phyloP scores from a whole-genome alignment of 805 yeast species.

The Isabelozyma heimii region DNA sequence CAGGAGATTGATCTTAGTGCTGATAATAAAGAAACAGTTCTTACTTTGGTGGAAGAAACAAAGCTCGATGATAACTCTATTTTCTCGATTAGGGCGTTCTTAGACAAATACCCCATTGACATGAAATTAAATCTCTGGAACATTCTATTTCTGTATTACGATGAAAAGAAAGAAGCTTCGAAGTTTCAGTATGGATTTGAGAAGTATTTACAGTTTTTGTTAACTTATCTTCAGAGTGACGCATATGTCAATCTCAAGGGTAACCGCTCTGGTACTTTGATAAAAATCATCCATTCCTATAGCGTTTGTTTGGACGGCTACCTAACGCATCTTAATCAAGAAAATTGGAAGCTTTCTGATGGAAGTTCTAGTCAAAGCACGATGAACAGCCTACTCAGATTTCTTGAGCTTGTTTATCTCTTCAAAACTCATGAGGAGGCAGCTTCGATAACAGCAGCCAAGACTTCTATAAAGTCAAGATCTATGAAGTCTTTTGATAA shows the following conservation, averaged over 20 bases:
- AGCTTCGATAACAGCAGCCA: constrained; percentile 31
- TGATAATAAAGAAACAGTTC: constrained; percentile 7
- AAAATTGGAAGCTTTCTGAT: constrained; percentile 31
- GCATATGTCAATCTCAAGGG: constrained; percentile 15
- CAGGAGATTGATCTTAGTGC: constrained; percentile 9
- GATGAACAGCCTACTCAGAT: constrained; percentile 19
- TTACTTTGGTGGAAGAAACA: constrained; percentile 6
- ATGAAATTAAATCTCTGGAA: constrained; percentile 76
- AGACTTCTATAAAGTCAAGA: constrained; percentile 39
- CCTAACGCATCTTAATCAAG: constrained; percentile 18
- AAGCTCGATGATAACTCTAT: constrained; percentile 7
- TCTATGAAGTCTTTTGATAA: constrained; percentile 43
- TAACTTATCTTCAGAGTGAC: constrained; percentile 26
- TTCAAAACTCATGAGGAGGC: constrained; percentile 55
- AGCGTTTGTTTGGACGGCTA: constrained; percentile 48
- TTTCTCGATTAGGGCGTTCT: constrained; percentile 56
- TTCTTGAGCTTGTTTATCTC: constrained; percentile 45
- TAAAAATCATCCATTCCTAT: constrained; percentile 52
- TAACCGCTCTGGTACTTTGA: constrained; percentile 39
- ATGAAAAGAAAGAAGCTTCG: constrained; percentile 16
- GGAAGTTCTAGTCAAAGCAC: constrained; percentile 6
- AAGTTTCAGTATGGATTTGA: constrained; percentile 51
- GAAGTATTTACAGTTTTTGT: constrained; percentile 45
- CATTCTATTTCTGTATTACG: constrained; percentile 58
- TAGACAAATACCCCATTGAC: constrained; percentile 60